Evolutionary conservation across 2,329 filamentous ascomycete species (phyloP), one percentile per base, ranked within the genome.

Genomic region (Elsinoe fawcettii): DNA sequence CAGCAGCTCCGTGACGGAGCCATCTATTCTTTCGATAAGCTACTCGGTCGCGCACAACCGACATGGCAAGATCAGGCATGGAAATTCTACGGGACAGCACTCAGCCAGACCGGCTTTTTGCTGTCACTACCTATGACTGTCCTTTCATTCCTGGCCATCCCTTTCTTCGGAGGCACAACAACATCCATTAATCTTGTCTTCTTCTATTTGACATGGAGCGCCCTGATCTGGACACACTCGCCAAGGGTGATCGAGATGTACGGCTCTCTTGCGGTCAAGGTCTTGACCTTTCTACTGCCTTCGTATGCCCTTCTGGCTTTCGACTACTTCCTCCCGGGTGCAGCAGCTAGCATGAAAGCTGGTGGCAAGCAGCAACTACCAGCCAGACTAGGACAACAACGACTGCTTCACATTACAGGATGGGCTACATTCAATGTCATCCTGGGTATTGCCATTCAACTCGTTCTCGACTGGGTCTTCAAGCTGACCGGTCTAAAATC

Each of bases 171-270:
- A 25, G 87, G 87, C 5, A 90, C 86, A 75, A 85, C 77, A 41
- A 92, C 90, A 1, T 90, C 85, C 1, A 76, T 95, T 61, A 96
- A 93, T 70, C 74, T 95, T 22, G 75, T 95, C 61, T 91, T 95
- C 75, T 93, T 96, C 72, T 92, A 90, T 70, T 81, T 95, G 74
- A 92, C 88, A 64, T 96, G 90, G 90, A 83, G 84, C 5, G 92
- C 88, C 0, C 79, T 96, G 30, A 83, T 95, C 37, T 75, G 92
- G 2, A 87, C 86, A 5, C 87, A 95, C 65, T 78, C 85, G 1
- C 84, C 88, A 0, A 75, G 93, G 14, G 80, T 82, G 59, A 82
- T 96, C 58, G 89, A 95, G 69, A 69, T 93, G 1, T 75, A 87
- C 55, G 88, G 85, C 57, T 85, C 85, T 0, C 69, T 88, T 4